Conservation (phyloP, 2,329 filamentous ascomycete genomes). For the Botrytis fabae region DNA sequence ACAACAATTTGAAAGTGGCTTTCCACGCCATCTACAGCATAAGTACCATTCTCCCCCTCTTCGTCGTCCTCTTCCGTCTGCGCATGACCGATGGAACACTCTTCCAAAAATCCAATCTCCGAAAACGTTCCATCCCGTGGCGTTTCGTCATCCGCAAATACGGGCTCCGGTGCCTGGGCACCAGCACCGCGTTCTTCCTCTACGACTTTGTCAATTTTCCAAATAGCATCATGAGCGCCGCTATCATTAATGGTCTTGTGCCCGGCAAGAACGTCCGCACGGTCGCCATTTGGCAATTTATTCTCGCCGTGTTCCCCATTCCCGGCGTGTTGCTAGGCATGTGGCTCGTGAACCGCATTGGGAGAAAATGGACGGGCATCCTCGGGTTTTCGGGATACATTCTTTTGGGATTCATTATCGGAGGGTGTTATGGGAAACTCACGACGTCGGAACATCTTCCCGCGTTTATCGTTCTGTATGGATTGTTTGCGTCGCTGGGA, state of each 20-base stretch:
- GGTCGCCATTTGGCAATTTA: slow-evolving; percentile 43
- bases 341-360: slow-evolving; percentile 41
- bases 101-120: background rate
- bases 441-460: background rate
- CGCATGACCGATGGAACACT: slow-evolving; percentile 37
- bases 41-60: slow-evolving; percentile 40
- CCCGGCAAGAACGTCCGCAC: slow-evolving; percentile 40
- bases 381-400: slow-evolving; percentile 14
- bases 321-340: slow-evolving; percentile 42
- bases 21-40: slow-evolving; percentile 41
- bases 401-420: slow-evolving; percentile 6
- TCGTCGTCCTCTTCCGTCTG: slow-evolving; percentile 41
- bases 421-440: background rate
- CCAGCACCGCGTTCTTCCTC: slow-evolving; percentile 42
- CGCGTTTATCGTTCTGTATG: slow-evolving; percentile 7
- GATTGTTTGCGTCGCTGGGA: slow-evolving; percentile 34
- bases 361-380: slow-evolving; percentile 18
- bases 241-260: slow-evolving; percentile 41
- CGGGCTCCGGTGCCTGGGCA: slow-evolving; percentile 32
- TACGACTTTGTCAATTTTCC: slow-evolving; percentile 45
- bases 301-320: slow-evolving; percentile 41
- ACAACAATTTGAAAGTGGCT: slow-evolving; percentile 40
- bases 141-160: background rate
- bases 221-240: slow-evolving; percentile 43
- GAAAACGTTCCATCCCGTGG: background rate